phyloP scores from a whole-genome alignment of 2,329 filamentous ascomycete genomes.

The Malbranchea zuffiana region DNA sequence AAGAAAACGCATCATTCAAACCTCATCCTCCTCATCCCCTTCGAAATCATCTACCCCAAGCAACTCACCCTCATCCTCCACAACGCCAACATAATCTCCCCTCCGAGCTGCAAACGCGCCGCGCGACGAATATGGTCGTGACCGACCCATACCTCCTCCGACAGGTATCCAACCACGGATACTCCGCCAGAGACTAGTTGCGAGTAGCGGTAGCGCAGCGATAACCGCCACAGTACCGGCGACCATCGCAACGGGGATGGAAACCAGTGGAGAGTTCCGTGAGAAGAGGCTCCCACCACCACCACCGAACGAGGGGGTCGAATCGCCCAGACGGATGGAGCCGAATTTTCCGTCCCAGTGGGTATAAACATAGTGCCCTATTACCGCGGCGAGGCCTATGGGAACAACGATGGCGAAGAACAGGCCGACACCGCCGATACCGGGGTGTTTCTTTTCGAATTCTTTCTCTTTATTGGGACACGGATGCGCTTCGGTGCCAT shows the following conservation, averaged over 20 bases:
- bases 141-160: slow-evolving; percentile 37
- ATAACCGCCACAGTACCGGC: slow-evolving; percentile 68
- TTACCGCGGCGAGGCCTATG: slow-evolving; percentile 55
- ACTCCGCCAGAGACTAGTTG: slow-evolving; percentile 61
- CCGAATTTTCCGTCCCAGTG: slow-evolving; percentile 88
- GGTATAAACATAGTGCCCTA: slow-evolving; percentile 75
- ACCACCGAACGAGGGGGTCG: too few species aligned
- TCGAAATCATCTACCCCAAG: slow-evolving; percentile 79
- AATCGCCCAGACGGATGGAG: slow-evolving; percentile 77
- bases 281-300: slow-evolving; percentile 43
- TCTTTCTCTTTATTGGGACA: slow-evolving; percentile 77
- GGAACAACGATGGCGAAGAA: slow-evolving; percentile 80
- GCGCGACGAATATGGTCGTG: slow-evolving; percentile 69
- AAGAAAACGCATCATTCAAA: slow-evolving; percentile 9
- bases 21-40: slow-evolving; percentile 68
- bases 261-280: slow-evolving; percentile 64
- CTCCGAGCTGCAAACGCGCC: slow-evolving; percentile 79
- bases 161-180: slow-evolving; percentile 39
- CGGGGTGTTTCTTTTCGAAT: slow-evolving; percentile 57
- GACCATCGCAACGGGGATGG: slow-evolving; percentile 68
- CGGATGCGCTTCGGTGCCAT: slow-evolving; percentile 52
- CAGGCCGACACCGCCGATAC: slow-evolving; percentile 59
- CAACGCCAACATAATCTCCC: slow-evolving; percentile 78
- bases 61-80: slow-evolving; percentile 89
- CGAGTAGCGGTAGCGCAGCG: slow-evolving; percentile 61